Percentiles rank a stretch among this genome's conserved stretches.
phyloP scores from a whole-genome alignment of 2,329 filamentous ascomycete species.

The Boeremia lycopersici region DNA sequence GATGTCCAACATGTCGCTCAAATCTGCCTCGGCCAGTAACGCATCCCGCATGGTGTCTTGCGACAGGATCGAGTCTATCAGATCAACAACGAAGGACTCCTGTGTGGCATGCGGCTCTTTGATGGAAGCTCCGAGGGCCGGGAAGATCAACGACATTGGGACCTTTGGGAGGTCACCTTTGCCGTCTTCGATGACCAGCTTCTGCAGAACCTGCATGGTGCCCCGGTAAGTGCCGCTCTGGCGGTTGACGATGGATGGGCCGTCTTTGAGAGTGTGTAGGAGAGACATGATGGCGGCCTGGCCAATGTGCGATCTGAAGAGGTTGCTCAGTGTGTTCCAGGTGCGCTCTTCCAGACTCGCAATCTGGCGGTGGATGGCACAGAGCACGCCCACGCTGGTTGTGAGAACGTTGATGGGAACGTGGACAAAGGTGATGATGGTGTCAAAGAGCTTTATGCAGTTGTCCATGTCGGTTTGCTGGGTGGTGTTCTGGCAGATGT shows the following conservation, averaged over 20 bases:
- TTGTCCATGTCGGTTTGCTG: conserved; percentile 68
- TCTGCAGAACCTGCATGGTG: conserved; percentile 38
- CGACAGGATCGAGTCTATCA: conserved; percentile 49
- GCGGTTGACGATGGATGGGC: conserved; percentile 29
- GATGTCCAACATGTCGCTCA: conserved; percentile 66
- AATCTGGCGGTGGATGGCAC: conserved; percentile 73
- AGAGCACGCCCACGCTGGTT: conserved; percentile 72
- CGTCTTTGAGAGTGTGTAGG: conserved; percentile 59
- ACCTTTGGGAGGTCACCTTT: conserved; percentile 42
- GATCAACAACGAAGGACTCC: conserved; percentile 58
- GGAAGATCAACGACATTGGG: conserved; percentile 42
- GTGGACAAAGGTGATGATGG: conserved; percentile 73
- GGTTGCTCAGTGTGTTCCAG: conserved; percentile 72
- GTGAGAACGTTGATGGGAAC: conserved; percentile 68
- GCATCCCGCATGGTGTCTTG: conserved; percentile 61
- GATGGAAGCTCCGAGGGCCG: conserved; percentile 42
- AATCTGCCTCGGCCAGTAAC: conserved; percentile 69
- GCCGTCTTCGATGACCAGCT: conserved; percentile 42
- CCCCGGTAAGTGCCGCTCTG: conserved; percentile 38
- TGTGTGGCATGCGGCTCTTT: conserved; percentile 34
- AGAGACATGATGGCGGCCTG: conserved; percentile 71
- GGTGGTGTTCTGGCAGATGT: conserved; percentile 72
- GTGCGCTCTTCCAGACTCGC: conserved; percentile 64
- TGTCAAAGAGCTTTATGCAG: conserved; percentile 71
- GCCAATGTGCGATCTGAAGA: conserved; percentile 76